Base-by-base conservation (phyloP, 2,329 filamentous ascomycete genomes). In the Aspergillus terreus region DNA sequence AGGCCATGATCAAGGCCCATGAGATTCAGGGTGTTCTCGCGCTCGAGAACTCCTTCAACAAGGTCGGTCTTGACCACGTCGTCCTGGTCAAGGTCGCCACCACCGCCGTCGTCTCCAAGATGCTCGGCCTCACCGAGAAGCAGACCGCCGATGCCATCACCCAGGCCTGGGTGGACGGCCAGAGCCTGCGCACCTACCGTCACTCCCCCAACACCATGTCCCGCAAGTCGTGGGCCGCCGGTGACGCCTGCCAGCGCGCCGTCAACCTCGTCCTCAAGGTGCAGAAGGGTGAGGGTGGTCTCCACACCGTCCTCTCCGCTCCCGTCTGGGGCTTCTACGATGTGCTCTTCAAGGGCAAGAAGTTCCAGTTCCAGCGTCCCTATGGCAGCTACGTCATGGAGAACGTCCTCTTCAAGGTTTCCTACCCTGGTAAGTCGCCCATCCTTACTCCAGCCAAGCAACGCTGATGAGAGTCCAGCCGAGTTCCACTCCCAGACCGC, bases 321-420 rank as follows among this genome's bases (percentile, higher is more conserved):
- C 91, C 91, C 35, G 85, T 86, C 52, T 99, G 94, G 94, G 94
- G 94, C 54, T 99, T 97, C 83, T 99, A 99, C 77, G 94, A 99
- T 70, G 92, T 97, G 59, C 83, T 95, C 58, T 99, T 97, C 82
- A 90, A 92, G 79, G 91, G 91, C 76, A 90, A 95, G 66, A 89
- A 89, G 75, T 99, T 99, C 72, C 80, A 91, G 73, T 99, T 96
- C 82, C 92, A 97, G 81, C 86, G 94, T 57, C 85, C 87, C 53
- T 99, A 99, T 70, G 92, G 92, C 70, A 95, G 88, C 80, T 99
- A 99, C 74, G 94, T 99, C 61, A 99, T 99, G 94, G 94, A 99
- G 84, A 99, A 97, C 69, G 91, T 99, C 55, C 85, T 99, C 58
- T 99, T 99, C 87, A 99, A 99, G 84, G 94, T 99, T 55, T 99